Percentiles rank a stretch among this genome's conserved stretches.
Evolutionary conservation across 2,329 filamentous ascomycete genomes (phyloP).

Genomic region (Trichophyton simii): DNA sequence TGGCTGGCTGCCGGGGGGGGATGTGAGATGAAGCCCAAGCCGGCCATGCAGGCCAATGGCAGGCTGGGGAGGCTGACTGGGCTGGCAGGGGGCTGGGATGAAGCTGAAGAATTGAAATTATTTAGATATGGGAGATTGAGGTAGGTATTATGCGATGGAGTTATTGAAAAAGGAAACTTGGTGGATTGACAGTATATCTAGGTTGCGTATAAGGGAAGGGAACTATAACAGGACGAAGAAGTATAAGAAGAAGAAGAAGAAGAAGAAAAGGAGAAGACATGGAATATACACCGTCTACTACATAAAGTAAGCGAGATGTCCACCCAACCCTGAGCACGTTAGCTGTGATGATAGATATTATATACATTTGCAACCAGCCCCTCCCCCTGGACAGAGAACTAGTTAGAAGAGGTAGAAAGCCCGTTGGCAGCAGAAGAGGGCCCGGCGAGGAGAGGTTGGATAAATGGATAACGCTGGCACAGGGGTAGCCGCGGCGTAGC

Average conservation of each 20-base stretch:
- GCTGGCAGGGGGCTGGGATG: not conserved
- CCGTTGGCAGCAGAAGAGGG: not conserved
- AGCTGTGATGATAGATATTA: slow-evolving; percentile 1
- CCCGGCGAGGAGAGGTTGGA: not conserved
- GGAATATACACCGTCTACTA: not conserved
- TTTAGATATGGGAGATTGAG: no score
- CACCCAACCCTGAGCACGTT: slow-evolving; percentile 4
- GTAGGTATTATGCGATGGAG: no score
- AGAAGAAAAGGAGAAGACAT: not conserved
- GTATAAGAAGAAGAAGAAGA: not conserved
- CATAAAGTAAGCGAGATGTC: not conserved
- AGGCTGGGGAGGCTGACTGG: not conserved
- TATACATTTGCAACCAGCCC: not conserved
- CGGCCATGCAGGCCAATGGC: not conserved
- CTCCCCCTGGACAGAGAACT: not conserved
- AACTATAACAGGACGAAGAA: no score
- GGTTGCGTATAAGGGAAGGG: no score
- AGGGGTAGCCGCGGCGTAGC: not conserved
- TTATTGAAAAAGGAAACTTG: no score
- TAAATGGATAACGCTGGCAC: not conserved
- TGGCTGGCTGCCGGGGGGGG: slow-evolving; percentile 3
- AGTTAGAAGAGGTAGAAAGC: not conserved
- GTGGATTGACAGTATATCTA: no score
- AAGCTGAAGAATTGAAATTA: not conserved
- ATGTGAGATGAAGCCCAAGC: not conserved